Conservation (phyloP, 2,329 filamentous ascomycete species). For the Tolypocladium sp. region DNA sequence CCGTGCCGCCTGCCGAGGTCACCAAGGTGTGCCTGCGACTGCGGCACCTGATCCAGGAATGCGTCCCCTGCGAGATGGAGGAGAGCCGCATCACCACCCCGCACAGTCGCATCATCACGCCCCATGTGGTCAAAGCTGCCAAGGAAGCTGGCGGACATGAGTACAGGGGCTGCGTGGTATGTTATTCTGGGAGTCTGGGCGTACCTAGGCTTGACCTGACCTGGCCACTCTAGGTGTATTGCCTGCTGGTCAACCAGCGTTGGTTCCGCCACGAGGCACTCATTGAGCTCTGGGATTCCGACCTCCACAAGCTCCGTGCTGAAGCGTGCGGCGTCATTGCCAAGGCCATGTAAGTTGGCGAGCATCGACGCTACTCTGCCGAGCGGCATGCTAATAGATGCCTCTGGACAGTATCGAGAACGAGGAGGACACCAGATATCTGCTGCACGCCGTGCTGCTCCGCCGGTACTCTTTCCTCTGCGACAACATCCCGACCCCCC, state of each 20-base stretch:
- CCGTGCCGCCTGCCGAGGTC: slow-evolving; percentile 68
- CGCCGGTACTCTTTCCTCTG: slow-evolving; percentile 79
- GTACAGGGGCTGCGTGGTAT: slow-evolving; percentile 63
- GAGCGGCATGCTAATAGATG: neutral
- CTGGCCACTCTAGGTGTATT: slow-evolving; percentile 46
- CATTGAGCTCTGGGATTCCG: slow-evolving; percentile 85
- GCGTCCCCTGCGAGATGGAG: slow-evolving; percentile 84
- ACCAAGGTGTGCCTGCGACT: slow-evolving; percentile 84
- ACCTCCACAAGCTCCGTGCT: slow-evolving; percentile 70
- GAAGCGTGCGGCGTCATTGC: slow-evolving; percentile 85
- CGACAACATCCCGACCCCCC: slow-evolving; percentile 60
- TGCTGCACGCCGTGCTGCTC: slow-evolving; percentile 74
- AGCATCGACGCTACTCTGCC: neutral
- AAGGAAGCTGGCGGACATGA: slow-evolving; percentile 71
- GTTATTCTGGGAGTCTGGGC: slow-evolving; percentile 2
- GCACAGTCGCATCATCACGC: slow-evolving; percentile 79
- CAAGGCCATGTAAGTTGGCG: slow-evolving; percentile 52
- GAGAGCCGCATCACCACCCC: slow-evolving; percentile 64
- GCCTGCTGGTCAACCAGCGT: slow-evolving; percentile 60
- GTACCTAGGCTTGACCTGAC: neutral
- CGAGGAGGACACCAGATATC: slow-evolving; percentile 69
- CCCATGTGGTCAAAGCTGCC: slow-evolving; percentile 69
- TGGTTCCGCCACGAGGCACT: slow-evolving; percentile 74
- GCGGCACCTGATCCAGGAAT: slow-evolving; percentile 82
- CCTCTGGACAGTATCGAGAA: slow-evolving; percentile 59